These are phyloP conservation scores for Fraxinus americana DNA, from an alignment of 257 asterid species.

Conservation along the genomic window DNA sequence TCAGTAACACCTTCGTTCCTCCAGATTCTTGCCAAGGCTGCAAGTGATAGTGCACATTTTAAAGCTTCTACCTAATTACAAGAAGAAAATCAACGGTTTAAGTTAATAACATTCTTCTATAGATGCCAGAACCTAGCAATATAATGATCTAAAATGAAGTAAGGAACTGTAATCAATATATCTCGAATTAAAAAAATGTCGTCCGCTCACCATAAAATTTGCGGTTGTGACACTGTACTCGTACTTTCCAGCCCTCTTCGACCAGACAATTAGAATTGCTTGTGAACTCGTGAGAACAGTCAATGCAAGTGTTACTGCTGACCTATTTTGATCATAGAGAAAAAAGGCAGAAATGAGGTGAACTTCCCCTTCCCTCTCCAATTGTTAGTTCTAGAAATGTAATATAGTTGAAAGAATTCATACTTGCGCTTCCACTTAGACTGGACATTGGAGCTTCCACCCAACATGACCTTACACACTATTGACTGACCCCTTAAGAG, in stretches of 20 bases:
- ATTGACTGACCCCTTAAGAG: slow-evolving; percentile 47
- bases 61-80: slow-evolving; percentile 81
- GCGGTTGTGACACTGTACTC: slow-evolving; percentile 99
- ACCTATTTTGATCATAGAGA: slow-evolving; percentile 44
- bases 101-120: slow-evolving; percentile 30
- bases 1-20: slow-evolving; percentile 82
- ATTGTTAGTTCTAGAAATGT: slow-evolving; percentile 19
- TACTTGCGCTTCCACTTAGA: slow-evolving; percentile 92
- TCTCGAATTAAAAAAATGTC: slow-evolving; percentile 5
- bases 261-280: slow-evolving; percentile 98
- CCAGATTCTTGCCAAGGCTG: slow-evolving; percentile 88
- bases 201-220: slow-evolving; percentile 83
- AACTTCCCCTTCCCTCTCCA: slow-evolving; percentile 6
- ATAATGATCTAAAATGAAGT: slow-evolving; percentile 9
- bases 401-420: slow-evolving; percentile 24
- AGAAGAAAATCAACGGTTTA: slow-evolving; percentile 17
- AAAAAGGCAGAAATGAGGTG: slow-evolving; percentile 3
- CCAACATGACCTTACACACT: slow-evolving; percentile 33
- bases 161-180: background rate
- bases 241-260: slow-evolving; percentile 97
- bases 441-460: slow-evolving; percentile 51
- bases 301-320: slow-evolving; percentile 77
- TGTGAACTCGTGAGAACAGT: slow-evolving; percentile 97
- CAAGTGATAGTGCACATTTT: slow-evolving; percentile 89
- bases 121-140: background rate